These are phyloP conservation scores for Aquilaria sinensis DNA, from an alignment of 345 rosid species.

Conservation along the genomic window DNA sequence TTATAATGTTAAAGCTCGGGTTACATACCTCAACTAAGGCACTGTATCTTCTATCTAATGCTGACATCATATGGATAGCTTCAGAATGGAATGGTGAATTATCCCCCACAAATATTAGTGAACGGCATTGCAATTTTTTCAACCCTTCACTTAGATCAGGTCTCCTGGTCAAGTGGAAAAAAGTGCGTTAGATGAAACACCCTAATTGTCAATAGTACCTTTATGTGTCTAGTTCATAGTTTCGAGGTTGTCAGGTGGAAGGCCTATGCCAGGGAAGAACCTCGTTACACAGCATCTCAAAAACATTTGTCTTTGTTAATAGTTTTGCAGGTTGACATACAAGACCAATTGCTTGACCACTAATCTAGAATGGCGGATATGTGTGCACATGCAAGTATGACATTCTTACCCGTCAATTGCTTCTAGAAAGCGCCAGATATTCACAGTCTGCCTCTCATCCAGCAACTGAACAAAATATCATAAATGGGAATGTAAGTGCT, in stretches of 20 bases:
- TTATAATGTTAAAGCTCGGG: neutral
- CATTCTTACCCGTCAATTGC: slow-evolving; percentile 68
- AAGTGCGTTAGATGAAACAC: neutral
- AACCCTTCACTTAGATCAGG: slow-evolving; percentile 76
- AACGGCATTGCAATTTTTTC: slow-evolving; percentile 66
- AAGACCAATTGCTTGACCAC: too few species aligned
- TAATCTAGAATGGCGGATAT: neutral
- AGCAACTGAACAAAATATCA: slow-evolving; percentile 49
- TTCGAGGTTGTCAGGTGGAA: too few species aligned
- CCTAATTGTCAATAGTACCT: neutral
- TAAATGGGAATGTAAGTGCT: slow-evolving; percentile 8
- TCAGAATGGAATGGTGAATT: slow-evolving; percentile 79
- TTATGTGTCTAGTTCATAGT: neutral
- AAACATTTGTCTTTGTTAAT: too few species aligned
- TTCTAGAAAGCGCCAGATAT: slow-evolving; percentile 80
- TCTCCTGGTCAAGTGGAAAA: slow-evolving; percentile 48
- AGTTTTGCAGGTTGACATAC: too few species aligned
- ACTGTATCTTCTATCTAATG: slow-evolving; percentile 66
- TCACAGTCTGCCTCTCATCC: slow-evolving; percentile 74
- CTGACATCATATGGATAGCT: slow-evolving; percentile 79
- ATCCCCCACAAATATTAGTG: slow-evolving; percentile 86
- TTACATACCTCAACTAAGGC: slow-evolving; percentile 84
- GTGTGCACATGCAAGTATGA: neutral
- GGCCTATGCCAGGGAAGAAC: too few species aligned
- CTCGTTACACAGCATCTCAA: too few species aligned